These are phyloP conservation scores for Candida ortonii DNA, from an alignment of 805 yeast species.

Conservation along the genomic window DNA sequence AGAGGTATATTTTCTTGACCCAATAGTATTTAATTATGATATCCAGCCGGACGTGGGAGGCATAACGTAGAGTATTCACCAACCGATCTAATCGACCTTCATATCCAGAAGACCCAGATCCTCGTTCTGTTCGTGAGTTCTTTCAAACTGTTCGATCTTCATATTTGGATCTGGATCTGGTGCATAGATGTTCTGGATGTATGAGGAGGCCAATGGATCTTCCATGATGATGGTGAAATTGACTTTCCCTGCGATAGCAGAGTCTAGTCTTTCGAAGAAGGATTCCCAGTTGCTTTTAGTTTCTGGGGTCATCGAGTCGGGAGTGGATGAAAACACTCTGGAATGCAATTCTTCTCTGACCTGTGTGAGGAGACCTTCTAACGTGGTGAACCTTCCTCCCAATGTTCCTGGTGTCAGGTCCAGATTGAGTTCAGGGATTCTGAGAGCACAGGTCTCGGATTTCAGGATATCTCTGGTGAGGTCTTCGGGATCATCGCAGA, in stretches of 20 bases:
- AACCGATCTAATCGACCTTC: constrained; percentile 25
- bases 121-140: constrained; percentile 87
- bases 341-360: constrained; percentile 85
- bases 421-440: constrained; percentile 81
- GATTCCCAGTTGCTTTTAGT: constrained; percentile 79
- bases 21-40: too few species aligned
- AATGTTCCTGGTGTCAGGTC: constrained; percentile 95
- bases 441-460: constrained; percentile 87
- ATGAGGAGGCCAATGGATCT: constrained; percentile 94
- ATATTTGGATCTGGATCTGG: constrained; percentile 98
- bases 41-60: too few species aligned
- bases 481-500: constrained; percentile 87
- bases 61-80: too few species aligned
- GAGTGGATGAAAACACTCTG: constrained; percentile 79
- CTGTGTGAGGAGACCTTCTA: constrained; percentile 89
- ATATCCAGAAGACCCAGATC: constrained; percentile 76
- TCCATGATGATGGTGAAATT: constrained; percentile 85
- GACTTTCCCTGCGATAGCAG: constrained; percentile 76
- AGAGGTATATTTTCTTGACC: too few species aligned
- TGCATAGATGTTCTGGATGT: constrained; percentile 97
- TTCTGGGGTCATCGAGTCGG: constrained; percentile 85
- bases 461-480: constrained; percentile 91
- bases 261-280: constrained; percentile 70
- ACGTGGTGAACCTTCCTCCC: constrained; percentile 96
- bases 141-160: constrained; percentile 84